These are phyloP conservation scores for Globisporangium middletonii DNA, from an alignment of 352 stramenopile species.

Conservation along the genomic window DNA sequence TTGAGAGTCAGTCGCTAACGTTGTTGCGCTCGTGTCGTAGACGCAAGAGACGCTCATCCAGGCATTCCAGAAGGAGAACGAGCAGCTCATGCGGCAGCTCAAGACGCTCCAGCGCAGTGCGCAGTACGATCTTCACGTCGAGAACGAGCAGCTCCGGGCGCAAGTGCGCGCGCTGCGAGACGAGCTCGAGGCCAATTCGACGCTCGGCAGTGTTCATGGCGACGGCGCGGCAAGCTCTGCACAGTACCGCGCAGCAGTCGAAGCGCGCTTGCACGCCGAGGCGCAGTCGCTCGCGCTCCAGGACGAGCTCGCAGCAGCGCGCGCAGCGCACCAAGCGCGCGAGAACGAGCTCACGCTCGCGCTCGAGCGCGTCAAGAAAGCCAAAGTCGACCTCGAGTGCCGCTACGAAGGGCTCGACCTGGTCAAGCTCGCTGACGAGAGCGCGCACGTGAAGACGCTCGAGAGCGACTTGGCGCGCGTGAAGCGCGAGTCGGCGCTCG, in stretches of 20 bases:
- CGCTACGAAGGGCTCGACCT: slow-evolving; percentile 70
- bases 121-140: slow-evolving; percentile 63
- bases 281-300: slow-evolving; percentile 40
- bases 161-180: slow-evolving; percentile 41
- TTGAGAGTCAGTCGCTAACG: background rate
- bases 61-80: slow-evolving; percentile 79
- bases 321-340: slow-evolving; percentile 32
- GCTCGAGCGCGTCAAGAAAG: slow-evolving; percentile 72
- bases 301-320: slow-evolving; percentile 45
- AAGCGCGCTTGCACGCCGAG: slow-evolving; percentile 58
- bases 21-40: slow-evolving; percentile 8
- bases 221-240: slow-evolving; percentile 25
- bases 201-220: background rate
- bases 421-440: slow-evolving; percentile 50
- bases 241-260: slow-evolving; percentile 47
- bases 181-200: slow-evolving; percentile 13
- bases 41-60: slow-evolving; percentile 74
- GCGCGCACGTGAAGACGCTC: slow-evolving; percentile 34
- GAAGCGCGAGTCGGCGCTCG: slow-evolving; percentile 47
- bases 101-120: slow-evolving; percentile 54
- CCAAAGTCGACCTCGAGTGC: slow-evolving; percentile 74
- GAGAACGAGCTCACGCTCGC: slow-evolving; percentile 69
- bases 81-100: slow-evolving; percentile 74
- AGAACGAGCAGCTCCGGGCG: slow-evolving; percentile 59
- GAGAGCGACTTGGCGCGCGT: slow-evolving; percentile 32